phyloP scores from a whole-genome alignment of 2,329 filamentous ascomycete genomes.

The Triangularia setosa region DNA sequence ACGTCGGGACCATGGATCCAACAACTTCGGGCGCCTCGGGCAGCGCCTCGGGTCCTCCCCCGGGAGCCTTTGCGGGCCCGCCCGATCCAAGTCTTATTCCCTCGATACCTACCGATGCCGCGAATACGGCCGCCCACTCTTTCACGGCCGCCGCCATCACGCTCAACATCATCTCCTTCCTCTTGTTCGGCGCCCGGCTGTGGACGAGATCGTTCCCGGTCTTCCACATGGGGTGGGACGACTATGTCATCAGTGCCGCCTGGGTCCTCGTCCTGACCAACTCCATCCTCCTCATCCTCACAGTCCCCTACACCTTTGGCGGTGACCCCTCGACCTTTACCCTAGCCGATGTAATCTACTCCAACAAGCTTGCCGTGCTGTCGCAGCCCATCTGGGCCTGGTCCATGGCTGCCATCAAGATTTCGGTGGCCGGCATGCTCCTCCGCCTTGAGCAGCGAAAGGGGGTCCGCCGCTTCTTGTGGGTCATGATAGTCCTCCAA shows the following conservation, averaged over 20 bases:
- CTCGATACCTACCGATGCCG: neutral
- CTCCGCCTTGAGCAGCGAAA: constrained; percentile 14
- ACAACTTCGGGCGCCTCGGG: neutral
- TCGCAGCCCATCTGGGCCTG: constrained; percentile 18
- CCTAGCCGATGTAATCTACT: constrained; percentile 14
- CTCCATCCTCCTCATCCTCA: constrained; percentile 13
- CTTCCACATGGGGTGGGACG: constrained; percentile 6
- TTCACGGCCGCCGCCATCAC: constrained; percentile 1
- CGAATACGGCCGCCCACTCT: constrained; percentile 2
- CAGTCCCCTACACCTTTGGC: constrained; percentile 16
- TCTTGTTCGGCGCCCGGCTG: neutral
- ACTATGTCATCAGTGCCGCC: constrained; percentile 2
- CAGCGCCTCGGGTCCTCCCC: neutral
- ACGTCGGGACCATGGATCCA: neutral
- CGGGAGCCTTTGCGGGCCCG: neutral
- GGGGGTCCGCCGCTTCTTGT: constrained; percentile 7
- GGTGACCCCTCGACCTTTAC: constrained; percentile 10
- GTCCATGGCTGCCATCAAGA: constrained; percentile 19
- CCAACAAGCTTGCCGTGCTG: constrained; percentile 15
- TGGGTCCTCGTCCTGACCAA: constrained; percentile 13
- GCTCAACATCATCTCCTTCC: constrained; percentile 5
- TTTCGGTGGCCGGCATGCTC: constrained; percentile 17
- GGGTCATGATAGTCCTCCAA: constrained; percentile 11
- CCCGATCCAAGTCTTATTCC: neutral
- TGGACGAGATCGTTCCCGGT: constrained; percentile 7